A percentile compares a stretch with the other conserved stretches of the same genome.
Conservation (phyloP, 371 early-diverging fungal genomes). For the Mucor circinelloides region DNA sequence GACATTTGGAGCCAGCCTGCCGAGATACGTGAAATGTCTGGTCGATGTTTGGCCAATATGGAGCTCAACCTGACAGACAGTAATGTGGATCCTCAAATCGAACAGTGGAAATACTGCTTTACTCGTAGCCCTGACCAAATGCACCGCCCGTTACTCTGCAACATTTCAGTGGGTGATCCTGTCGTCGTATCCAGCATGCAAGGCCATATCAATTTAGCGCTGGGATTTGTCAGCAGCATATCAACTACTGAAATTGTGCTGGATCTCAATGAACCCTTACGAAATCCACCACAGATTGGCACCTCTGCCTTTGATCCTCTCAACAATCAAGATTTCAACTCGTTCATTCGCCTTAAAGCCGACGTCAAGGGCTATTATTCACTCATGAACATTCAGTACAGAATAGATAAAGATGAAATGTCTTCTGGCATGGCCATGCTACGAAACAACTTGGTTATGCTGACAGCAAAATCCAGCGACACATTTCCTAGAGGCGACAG, state of each 20-base stretch:
- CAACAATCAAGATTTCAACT: constrained; percentile 45
- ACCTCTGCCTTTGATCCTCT: constrained; percentile 45
- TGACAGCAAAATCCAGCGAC: constrained; percentile 57
- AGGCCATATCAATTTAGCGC: constrained; percentile 75
- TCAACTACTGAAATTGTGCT: constrained; percentile 53
- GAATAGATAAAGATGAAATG: constrained; percentile 89
- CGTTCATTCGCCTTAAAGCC: constrained; percentile 1
- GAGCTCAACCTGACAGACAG: constrained; percentile 7
- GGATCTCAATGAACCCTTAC: constrained; percentile 65
- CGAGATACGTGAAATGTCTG: constrained; percentile 36
- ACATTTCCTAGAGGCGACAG: constrained; percentile 45
- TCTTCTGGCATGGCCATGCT: constrained; percentile 64
- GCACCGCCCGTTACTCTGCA: constrained; percentile 42
- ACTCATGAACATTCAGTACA: constrained; percentile 42
- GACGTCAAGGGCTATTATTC: constrained; percentile 19
- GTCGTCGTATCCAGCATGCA: constrained; percentile 80
- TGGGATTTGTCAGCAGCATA: constrained; percentile 72
- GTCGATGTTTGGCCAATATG: constrained; percentile 37
- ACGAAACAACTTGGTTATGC: constrained; percentile 74
- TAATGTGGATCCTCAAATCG: not conserved
- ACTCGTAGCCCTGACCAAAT: not conserved
- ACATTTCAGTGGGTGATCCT: constrained; percentile 77
- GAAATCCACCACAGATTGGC: constrained; percentile 56
- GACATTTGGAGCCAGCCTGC: constrained; percentile 82
- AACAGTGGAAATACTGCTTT: constrained; percentile 25